Evolutionary conservation across 495 filamentous ascomycete genomes (phyloP).

Genomic region (Xylaria scruposa): DNA sequence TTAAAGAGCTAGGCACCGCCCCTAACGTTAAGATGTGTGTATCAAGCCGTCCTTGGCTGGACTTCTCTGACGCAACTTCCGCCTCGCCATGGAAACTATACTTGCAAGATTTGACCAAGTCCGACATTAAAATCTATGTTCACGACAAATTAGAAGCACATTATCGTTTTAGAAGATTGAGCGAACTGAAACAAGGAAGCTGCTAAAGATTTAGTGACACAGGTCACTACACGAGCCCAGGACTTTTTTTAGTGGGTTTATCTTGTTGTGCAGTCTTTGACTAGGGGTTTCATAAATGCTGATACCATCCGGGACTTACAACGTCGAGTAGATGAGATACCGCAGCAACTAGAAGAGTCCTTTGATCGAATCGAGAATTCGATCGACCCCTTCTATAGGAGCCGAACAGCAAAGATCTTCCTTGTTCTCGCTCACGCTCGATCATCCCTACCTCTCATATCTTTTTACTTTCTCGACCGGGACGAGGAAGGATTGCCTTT

Average conservation of each 20-base stretch:
- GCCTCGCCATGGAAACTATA: slow-evolving; percentile 35
- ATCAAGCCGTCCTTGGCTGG: slow-evolving; percentile 43
- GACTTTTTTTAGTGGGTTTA: slow-evolving; percentile 46
- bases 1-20: slow-evolving; percentile 23
- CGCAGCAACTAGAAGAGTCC: slow-evolving; percentile 33
- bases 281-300: slow-evolving; percentile 28
- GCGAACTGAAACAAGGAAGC: background rate
- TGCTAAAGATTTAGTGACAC: slow-evolving; percentile 18
- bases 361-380: slow-evolving; percentile 29
- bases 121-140: slow-evolving; percentile 41
- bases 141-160: slow-evolving; percentile 28
- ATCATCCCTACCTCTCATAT: background rate
- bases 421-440: slow-evolving; percentile 7
- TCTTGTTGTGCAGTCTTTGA: slow-evolving; percentile 37
- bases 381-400: slow-evolving; percentile 1
- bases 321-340: slow-evolving; percentile 30
- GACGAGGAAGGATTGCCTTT: background rate
- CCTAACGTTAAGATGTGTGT: slow-evolving; percentile 44
- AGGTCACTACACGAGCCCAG: slow-evolving; percentile 31
- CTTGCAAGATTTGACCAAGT: slow-evolving; percentile 41
- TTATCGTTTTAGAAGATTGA: slow-evolving; percentile 22
- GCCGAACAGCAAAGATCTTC: background rate
- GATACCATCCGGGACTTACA: slow-evolving; percentile 36
- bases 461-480: background rate
- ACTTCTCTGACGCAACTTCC: slow-evolving; percentile 37